Percentiles rank a stretch among this genome's conserved stretches.
phyloP scores from a whole-genome alignment of 495 filamentous ascomycete species.

The Penicillium longicatenatum region DNA sequence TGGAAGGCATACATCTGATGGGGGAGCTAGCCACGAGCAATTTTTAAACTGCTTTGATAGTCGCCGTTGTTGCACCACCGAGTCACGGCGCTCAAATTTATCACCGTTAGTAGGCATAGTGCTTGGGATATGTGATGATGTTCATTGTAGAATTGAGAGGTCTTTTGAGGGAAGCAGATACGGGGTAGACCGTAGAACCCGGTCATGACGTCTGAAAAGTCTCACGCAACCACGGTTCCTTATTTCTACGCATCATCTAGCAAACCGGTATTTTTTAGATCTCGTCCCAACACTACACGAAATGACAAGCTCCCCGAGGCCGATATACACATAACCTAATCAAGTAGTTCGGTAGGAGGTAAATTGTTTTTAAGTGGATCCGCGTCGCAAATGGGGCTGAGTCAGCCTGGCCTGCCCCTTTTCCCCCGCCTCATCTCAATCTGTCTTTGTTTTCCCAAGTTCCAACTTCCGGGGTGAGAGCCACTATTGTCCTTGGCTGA shows the following conservation, averaged over 20 bases:
- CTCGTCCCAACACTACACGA: too few species aligned
- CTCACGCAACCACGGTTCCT: slow-evolving; percentile 4
- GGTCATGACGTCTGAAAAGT: slow-evolving; percentile 2
- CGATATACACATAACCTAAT: background rate
- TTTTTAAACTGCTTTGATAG: slow-evolving; percentile 26
- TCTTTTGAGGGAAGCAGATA: background rate
- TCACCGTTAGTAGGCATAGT: background rate
- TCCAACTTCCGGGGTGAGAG: slow-evolving; percentile 3
- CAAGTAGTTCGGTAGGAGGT: background rate
- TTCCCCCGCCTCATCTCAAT: slow-evolving; percentile 35
- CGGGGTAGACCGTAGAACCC: background rate
- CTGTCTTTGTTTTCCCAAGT: slow-evolving; percentile 16
- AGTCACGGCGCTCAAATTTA: slow-evolving; percentile 34
- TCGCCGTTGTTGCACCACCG: slow-evolving; percentile 35
- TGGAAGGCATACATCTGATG: slow-evolving; percentile 22
- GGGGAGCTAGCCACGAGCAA: slow-evolving; percentile 26
- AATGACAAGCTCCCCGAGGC: too few species aligned
- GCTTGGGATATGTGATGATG: background rate
- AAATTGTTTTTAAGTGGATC: slow-evolving; percentile 9
- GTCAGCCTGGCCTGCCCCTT: slow-evolving; percentile 37
- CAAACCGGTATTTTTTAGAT: background rate
- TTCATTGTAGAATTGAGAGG: background rate
- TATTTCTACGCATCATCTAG: background rate
- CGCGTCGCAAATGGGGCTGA: slow-evolving; percentile 14
- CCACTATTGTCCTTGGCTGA: background rate